These are phyloP conservation scores for Hypoxylon sp. DNA, from an alignment of 2,329 filamentous ascomycete species.

Conservation along the genomic window DNA sequence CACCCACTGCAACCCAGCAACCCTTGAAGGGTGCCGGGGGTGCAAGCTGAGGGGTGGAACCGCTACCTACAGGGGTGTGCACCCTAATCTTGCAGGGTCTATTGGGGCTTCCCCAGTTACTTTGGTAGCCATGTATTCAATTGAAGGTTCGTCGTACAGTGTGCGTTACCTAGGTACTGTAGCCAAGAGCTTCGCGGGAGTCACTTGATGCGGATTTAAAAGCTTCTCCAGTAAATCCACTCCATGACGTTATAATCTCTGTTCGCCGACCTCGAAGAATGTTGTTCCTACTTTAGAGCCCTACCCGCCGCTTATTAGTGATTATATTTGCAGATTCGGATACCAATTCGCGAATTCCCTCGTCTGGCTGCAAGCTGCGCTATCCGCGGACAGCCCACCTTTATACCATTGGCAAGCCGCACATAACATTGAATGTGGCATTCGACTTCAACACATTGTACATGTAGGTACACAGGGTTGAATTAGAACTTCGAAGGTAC, in stretches of 20 bases:
- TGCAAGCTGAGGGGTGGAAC: conserved; percentile 19
- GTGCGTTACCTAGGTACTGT: conserved; percentile 28
- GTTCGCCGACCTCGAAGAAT: conserved; percentile 35
- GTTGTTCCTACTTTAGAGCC: conserved; percentile 9
- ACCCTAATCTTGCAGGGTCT: conserved; percentile 29
- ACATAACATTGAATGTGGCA: conserved; percentile 12
- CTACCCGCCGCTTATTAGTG: conserved; percentile 22
- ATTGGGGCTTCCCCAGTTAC: conserved; percentile 32
- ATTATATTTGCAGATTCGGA: conserved; percentile 22
- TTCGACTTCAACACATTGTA: neutral
- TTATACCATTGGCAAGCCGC: conserved; percentile 19
- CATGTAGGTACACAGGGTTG: neutral
- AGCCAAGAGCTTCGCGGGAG: conserved; percentile 16
- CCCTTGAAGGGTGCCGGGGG: too few species aligned
- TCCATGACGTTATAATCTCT: neutral
- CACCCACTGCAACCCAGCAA: conserved; percentile 23
- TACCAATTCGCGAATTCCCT: conserved; percentile 25
- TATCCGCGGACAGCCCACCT: conserved; percentile 22
- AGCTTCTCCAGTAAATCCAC: conserved; percentile 14
- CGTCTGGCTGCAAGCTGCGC: neutral
- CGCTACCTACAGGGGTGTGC: conserved; percentile 13
- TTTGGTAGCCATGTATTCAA: too few species aligned
- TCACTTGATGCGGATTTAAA: conserved; percentile 3
- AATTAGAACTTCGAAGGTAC: neutral
- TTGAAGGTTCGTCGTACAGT: conserved; percentile 26